Percentiles rank a stretch among this genome's conserved stretches.
Conservation (phyloP, 2,329 filamentous ascomycete genomes). For the Talaromyces sp. region DNA sequence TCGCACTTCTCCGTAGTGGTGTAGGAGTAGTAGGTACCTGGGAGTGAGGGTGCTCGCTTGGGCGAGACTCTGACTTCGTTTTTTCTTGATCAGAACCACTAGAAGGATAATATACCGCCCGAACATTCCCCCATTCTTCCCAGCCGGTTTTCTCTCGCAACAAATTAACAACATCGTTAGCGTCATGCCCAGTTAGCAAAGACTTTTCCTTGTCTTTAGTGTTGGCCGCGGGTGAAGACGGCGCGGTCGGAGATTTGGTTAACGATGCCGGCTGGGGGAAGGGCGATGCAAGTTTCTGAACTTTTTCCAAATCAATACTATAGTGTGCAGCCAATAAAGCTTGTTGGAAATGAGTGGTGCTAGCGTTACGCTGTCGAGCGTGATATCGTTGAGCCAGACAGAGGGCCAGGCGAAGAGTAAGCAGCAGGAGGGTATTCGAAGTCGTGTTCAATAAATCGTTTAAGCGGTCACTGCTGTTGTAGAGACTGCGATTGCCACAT, state of each 20-base stretch:
- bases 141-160: conserved; percentile 57
- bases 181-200: conserved; percentile 54
- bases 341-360: conserved; percentile 62
- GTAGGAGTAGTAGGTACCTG: conserved; percentile 67
- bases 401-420: conserved; percentile 72
- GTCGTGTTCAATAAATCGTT: conserved; percentile 87
- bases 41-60: conserved; percentile 33
- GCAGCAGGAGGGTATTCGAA: conserved; percentile 70
- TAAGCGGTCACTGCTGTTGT: conserved; percentile 85
- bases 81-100: conserved; percentile 29
- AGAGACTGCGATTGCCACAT: conserved; percentile 94
- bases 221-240: conserved; percentile 45
- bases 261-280: conserved; percentile 67
- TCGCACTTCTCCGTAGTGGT: conserved; percentile 65
- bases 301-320: conserved; percentile 65
- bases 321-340: conserved; percentile 79
- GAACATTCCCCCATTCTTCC: conserved; percentile 76
- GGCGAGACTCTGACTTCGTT: conserved; percentile 24
- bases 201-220: conserved; percentile 74
- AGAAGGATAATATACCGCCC: conserved; percentile 69
- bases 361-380: conserved; percentile 69
- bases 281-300: conserved; percentile 76
- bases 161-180: conserved; percentile 78
- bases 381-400: conserved; percentile 90
- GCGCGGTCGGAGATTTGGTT: conserved; percentile 47